Base-by-base conservation (phyloP, 306 rosid species). In the Sesbania bispinosa region DNA sequence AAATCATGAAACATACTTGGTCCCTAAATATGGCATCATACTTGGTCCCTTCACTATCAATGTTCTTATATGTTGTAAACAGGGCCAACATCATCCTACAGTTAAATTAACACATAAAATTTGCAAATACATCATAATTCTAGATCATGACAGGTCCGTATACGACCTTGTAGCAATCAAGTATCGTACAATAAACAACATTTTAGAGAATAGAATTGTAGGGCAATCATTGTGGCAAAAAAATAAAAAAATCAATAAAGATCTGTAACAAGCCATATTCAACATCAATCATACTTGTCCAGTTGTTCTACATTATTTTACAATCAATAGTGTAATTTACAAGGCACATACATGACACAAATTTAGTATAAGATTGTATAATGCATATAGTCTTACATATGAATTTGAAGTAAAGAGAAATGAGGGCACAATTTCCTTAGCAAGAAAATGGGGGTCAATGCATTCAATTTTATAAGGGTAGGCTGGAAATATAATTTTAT, bases 11-110 rank as follows among this genome's bases (percentile, higher is more conserved):
- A 67, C 79, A 63, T 86, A 86, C 96, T 85, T 90, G 96, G 33
- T 82, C 84, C 84, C 69, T 90, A 32, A 90, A 77, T 27, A 84
- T 65, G 71, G 84, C 77, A 48, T 90, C 96, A 21, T 90, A 89
- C 67, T 82, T 73, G 73, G n/a, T n/a, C n/a, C n/a, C n/a, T n/a
- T n/a, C n/a, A n/a, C n/a, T n/a, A n/a, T n/a, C n/a, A n/a, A n/a
- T 4, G 32, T 50, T 62, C 43, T 38, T 53, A 30, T 19, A 42
- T 60, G 39, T 1, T 26, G 30, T 33, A 42, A 23, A 62, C 27
- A 62, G 6, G 67, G 19, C 57, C 26, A 7, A 35, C 32, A 9
- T 39, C 79, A 14, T 26, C 55, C 43, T 26, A 46, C 18, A 16
- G 62, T 18, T 20, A 38, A 45, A 45, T 30, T 20, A 36, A 53